phyloP scores from a whole-genome alignment of 768 basidiomycete species.

The Tylopilus sp. region DNA sequence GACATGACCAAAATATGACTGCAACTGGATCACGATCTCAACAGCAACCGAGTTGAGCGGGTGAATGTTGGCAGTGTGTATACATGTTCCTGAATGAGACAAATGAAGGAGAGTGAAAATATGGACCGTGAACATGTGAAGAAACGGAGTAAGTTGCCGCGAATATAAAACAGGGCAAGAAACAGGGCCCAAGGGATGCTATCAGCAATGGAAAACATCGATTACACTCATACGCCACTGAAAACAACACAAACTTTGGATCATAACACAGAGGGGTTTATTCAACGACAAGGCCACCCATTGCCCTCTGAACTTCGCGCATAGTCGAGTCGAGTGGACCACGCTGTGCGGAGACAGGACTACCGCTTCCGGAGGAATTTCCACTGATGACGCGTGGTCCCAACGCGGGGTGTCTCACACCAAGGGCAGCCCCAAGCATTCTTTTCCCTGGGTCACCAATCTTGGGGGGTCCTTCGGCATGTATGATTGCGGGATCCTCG shows the following conservation, averaged over 20 bases:
- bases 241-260: slow-evolving; percentile 14
- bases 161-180: slow-evolving; percentile 23
- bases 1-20: neutral
- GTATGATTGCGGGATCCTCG: slow-evolving; percentile 67
- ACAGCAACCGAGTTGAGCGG: neutral
- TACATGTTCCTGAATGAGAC: slow-evolving; percentile 24
- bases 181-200: slow-evolving; percentile 18
- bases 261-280: slow-evolving; percentile 33
- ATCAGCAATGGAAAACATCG: slow-evolving; percentile 20
- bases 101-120: slow-evolving; percentile 29
- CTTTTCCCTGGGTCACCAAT: slow-evolving; percentile 88
- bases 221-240: slow-evolving; percentile 19
- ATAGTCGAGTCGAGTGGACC: slow-evolving; percentile 54
- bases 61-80: slow-evolving; percentile 18
- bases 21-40: neutral
- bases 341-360: slow-evolving; percentile 23
- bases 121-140: slow-evolving; percentile 17
- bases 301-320: slow-evolving; percentile 68
- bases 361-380: slow-evolving; percentile 35
- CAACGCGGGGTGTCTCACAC: slow-evolving; percentile 75
- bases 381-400: slow-evolving; percentile 54
- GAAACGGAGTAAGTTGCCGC: slow-evolving; percentile 6
- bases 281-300: slow-evolving; percentile 76
- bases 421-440: slow-evolving; percentile 84
- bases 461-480: slow-evolving; percentile 55